A percentile compares a stretch with the other conserved stretches of the same genome.
Conservation (phyloP, 2,329 filamentous ascomycete species). For the Aspergillus quadrilineatus region DNA sequence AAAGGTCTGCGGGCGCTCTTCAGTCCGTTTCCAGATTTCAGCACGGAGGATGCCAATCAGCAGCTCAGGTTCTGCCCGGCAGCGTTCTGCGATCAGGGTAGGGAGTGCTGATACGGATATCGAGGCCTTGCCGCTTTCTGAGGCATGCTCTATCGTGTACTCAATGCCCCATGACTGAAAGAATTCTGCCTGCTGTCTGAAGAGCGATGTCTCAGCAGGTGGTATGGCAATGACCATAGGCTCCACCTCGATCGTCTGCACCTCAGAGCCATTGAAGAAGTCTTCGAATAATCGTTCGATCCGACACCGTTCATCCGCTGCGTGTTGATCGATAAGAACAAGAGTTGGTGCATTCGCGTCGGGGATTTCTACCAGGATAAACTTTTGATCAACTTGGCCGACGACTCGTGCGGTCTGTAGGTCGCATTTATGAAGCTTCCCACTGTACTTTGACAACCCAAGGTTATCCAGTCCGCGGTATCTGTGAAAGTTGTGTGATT, state of each 20-base stretch:
- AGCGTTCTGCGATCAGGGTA: constrained; percentile 71
- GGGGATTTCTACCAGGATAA: constrained; percentile 68
- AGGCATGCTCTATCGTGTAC: constrained; percentile 51
- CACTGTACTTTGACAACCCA: constrained; percentile 31
- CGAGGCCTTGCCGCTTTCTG: constrained; percentile 11
- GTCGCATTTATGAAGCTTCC: constrained; percentile 59
- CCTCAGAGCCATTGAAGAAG: constrained; percentile 39
- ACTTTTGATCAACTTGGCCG: constrained; percentile 85
- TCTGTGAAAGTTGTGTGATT: constrained; percentile 23
- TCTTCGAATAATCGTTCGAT: constrained; percentile 70
- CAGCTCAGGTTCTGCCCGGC: constrained; percentile 67
- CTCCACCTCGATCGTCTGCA: constrained; percentile 28
- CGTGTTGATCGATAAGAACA: constrained; percentile 87
- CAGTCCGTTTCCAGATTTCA: constrained; percentile 68
- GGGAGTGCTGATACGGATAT: constrained; percentile 64
- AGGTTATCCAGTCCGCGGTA: constrained; percentile 24
- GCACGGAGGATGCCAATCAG: constrained; percentile 71
- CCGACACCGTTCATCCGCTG: constrained; percentile 82
- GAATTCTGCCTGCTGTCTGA: constrained; percentile 54
- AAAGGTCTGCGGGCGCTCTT: constrained; percentile 25
- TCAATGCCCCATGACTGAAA: constrained; percentile 75
- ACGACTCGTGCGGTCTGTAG: constrained; percentile 66
- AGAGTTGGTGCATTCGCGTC: constrained; percentile 45
- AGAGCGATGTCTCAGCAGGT: constrained; percentile 57
- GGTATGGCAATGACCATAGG: constrained; percentile 67